Percentiles rank a stretch among this genome's conserved stretches.
Conservation (phyloP, 257 asterid species). For the Datura wrightii region DNA sequence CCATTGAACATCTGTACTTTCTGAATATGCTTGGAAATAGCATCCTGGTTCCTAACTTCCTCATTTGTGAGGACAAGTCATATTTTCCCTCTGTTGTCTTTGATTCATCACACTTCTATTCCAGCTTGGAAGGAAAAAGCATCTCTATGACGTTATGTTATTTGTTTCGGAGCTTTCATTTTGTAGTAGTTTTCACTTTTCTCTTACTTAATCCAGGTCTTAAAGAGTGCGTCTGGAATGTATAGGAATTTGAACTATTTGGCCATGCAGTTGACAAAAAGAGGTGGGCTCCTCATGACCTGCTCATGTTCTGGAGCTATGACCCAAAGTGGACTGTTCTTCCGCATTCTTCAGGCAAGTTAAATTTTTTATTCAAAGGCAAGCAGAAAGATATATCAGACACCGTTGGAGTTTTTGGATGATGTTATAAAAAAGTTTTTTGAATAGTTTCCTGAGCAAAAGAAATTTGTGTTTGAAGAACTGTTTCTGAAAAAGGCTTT, state of each 20-base stretch:
- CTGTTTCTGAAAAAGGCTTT: background rate
- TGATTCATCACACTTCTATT: constrained; percentile 8
- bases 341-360: constrained; percentile 80
- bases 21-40: constrained; percentile 20
- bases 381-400: background rate
- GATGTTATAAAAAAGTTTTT: background rate
- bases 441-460: background rate
- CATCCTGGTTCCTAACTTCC: constrained; percentile 16
- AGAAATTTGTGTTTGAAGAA: constrained; percentile 1
- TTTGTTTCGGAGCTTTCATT: constrained; percentile 22
- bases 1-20: no score
- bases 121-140: constrained; percentile 14
- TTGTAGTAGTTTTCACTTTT: constrained; percentile 19
- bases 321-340: constrained; percentile 94
- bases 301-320: constrained; percentile 99
- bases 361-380: background rate
- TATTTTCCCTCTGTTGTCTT: constrained; percentile 11
- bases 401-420: background rate
- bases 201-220: constrained; percentile 56
- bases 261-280: constrained; percentile 86
- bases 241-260: constrained; percentile 85
- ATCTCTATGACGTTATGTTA: background rate
- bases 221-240: constrained; percentile 94
- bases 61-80: constrained; percentile 25
- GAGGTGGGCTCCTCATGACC: constrained; percentile 90